Base-by-base conservation (phyloP, 139 green algal species). In the Micromonas commoda region DNA sequence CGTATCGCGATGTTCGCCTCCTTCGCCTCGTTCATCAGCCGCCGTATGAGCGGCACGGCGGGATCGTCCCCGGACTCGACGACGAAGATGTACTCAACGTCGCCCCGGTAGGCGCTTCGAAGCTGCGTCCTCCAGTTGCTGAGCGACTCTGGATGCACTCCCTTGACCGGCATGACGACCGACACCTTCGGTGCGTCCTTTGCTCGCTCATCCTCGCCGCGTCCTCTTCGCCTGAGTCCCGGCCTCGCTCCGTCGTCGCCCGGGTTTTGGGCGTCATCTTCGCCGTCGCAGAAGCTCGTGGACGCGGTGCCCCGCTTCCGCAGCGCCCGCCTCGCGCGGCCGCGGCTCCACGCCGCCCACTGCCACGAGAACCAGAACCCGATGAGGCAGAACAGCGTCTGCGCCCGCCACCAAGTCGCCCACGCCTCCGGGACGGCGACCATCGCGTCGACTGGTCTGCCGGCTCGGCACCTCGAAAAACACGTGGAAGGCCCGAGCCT, bases 61-160 rank as follows among this genome's bases (percentile, higher is more conserved):
- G 71, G 33, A 24, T 77, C 71, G 24, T 64, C 51, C 37, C 13
- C 52, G 16, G n/a, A 53, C 23, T 77, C 71, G 37, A 77, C 71
- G 20, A 77, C 71, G 9, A 77, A 77, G 24, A 66, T 38, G 9
- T 53, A 77, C 37, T 38, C 71, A 2, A 68, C 26, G 2, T 66
- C 37, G 20, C 71, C 71, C 23, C 1, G 2, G 35, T 77, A 34
- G 1, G 3, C 9, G 28, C 37, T 66, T n/a, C 16, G 1, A 26
- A 77, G 2, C 35, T 68, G 71, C 28, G 52, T 67, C 1, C 13
- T 26, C 71, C 71, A 77, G 38, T 77, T 77, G 19, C 32, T 24
- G 21, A 26, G n/a, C 26, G 1, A 35, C 26, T 2, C 13, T 9
- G 3, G 26, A 1, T 54, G 24, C 16, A 65, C 37, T 2, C 71